Evolutionary conservation across 2,329 filamentous ascomycete genomes (phyloP).

Genomic region (Neofusicoccum sp.): DNA sequence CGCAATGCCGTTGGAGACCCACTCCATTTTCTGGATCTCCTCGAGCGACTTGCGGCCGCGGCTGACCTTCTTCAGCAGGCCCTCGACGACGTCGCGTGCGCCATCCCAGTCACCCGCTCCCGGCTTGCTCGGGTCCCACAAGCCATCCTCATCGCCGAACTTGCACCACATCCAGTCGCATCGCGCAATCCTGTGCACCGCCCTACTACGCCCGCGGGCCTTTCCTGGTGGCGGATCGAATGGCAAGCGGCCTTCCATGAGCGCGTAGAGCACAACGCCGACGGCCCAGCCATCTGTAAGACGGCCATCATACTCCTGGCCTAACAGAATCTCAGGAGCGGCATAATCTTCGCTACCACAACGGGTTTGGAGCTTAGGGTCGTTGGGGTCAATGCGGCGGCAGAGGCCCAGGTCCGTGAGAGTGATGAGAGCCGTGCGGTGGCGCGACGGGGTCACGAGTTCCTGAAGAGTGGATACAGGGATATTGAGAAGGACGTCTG

Average conservation of each 20-base stretch:
- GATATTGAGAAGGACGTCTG: conserved; percentile 90
- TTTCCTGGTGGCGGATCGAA: conserved; percentile 88
- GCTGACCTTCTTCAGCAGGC: conserved; percentile 77
- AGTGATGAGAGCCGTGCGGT: conserved; percentile 82
- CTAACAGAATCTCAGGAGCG: conserved; percentile 93
- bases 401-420: conserved; percentile 91
- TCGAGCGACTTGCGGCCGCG: conserved; percentile 73
- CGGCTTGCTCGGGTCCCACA: conserved; percentile 75
- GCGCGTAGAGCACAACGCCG: conserved; percentile 87
- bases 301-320: conserved; percentile 90
- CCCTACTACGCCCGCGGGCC: conserved; percentile 71
- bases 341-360: conserved; percentile 98
- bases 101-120: conserved; percentile 68
- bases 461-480: conserved; percentile 67
- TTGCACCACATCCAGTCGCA: conserved; percentile 95
- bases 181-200: conserved; percentile 90
- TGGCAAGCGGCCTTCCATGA: conserved; percentile 89
- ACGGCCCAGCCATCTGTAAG: conserved; percentile 94
- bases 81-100: conserved; percentile 81
- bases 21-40: conserved; percentile 71
- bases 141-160: conserved; percentile 80
- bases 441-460: conserved; percentile 68
- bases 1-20: conserved; percentile 74
- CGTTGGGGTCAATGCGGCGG: conserved; percentile 74
- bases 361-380: conserved; percentile 86